Conservation (phyloP, 2,329 filamentous ascomycete species). For the Penicillium sp. region DNA sequence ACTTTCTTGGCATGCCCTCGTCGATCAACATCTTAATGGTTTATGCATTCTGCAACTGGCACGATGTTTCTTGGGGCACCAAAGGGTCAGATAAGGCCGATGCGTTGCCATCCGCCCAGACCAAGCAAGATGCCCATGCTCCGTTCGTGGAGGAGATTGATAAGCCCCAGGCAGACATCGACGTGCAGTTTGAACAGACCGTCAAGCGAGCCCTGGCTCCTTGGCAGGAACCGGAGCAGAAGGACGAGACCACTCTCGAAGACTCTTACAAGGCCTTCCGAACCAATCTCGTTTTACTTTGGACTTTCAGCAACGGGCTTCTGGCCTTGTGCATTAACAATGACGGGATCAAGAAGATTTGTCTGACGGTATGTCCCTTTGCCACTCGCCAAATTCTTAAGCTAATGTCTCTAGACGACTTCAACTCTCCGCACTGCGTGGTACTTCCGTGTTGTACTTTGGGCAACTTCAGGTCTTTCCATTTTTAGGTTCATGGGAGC, state of each 20-base stretch:
- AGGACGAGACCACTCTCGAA: slow-evolving; percentile 76
- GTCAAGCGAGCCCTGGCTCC: slow-evolving; percentile 85
- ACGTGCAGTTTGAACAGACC: slow-evolving; percentile 87
- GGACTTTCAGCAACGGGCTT: slow-evolving; percentile 87
- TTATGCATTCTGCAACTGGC: slow-evolving; percentile 98
- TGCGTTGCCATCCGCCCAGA: slow-evolving; percentile 76
- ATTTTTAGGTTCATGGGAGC: slow-evolving; percentile 15
- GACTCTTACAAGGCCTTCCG: slow-evolving; percentile 99
- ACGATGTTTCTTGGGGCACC: slow-evolving; percentile 98
- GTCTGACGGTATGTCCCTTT: slow-evolving; percentile 11
- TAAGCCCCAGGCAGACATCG: slow-evolving; percentile 91
- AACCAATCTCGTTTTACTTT: slow-evolving; percentile 79
- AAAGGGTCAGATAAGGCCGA: slow-evolving; percentile 94
- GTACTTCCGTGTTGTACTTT: slow-evolving; percentile 7
- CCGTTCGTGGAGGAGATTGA: slow-evolving; percentile 90
- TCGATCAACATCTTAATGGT: slow-evolving; percentile 99
- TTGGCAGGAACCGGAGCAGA: slow-evolving; percentile 65
- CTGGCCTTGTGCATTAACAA: slow-evolving; percentile 81
- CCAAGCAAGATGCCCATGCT: slow-evolving; percentile 77
- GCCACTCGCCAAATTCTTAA: not conserved
- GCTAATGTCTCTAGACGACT: not conserved
- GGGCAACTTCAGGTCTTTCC: slow-evolving; percentile 12
- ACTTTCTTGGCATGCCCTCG: slow-evolving; percentile 83
- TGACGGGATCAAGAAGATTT: slow-evolving; percentile 39
- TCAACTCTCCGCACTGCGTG: not conserved